Evolutionary conservation across 179 eudicot genomes (phyloP).

Genomic region (Silene vulgaris): DNA sequence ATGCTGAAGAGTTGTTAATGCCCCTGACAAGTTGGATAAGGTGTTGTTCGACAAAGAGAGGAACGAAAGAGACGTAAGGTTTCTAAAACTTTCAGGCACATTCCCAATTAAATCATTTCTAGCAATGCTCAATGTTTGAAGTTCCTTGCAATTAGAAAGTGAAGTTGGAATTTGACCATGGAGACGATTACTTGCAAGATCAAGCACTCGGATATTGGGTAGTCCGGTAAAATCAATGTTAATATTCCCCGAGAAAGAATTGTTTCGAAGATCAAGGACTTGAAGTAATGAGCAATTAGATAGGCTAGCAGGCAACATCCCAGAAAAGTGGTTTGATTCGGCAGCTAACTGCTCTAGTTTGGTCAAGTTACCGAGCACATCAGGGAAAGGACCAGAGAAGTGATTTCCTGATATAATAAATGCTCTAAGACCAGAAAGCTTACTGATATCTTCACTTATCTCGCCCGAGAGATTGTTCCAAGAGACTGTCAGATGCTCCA

Average conservation of each 20-base stretch:
- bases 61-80: conserved; percentile 58
- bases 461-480: conserved; percentile 60
- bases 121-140: conserved; percentile 63
- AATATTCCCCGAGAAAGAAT: conserved; percentile 57
- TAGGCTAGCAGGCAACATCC: conserved; percentile 57
- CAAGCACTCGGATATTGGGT: conserved; percentile 47
- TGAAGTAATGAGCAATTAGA: conserved; percentile 46
- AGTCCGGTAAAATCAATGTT: conserved; percentile 53
- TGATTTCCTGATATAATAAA: conserved; percentile 42
- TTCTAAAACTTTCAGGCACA: conserved; percentile 59
- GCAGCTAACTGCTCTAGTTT: conserved; percentile 48
- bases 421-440: conserved; percentile 59
- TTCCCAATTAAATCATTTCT: conserved; percentile 54
- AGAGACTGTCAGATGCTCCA: conserved; percentile 66
- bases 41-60: conserved; percentile 74
- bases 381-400: conserved; percentile 65
- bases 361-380: conserved; percentile 60
- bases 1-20: conserved; percentile 56
- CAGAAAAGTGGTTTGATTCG: conserved; percentile 59
- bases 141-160: conserved; percentile 50
- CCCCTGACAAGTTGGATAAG: conserved; percentile 50
- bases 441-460: conserved; percentile 55
- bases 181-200: conserved; percentile 71
- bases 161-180: conserved; percentile 58
- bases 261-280: conserved; percentile 79